These are phyloP conservation scores for Leccinum pellstonianum DNA, from an alignment of 768 basidiomycete species.

Conservation along the genomic window DNA sequence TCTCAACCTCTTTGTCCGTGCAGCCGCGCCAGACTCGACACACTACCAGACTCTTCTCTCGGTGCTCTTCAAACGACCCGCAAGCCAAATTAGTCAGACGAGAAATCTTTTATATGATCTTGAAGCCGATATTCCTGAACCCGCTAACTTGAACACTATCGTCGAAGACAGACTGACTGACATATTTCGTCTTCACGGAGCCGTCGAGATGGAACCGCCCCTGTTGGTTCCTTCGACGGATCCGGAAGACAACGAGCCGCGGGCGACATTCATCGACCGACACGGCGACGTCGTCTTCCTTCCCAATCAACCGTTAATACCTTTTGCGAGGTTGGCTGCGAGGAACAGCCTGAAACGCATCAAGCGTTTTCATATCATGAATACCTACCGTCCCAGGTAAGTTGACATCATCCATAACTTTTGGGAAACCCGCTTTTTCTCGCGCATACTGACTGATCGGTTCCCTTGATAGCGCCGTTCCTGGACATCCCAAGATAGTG, in stretches of 20 bases:
- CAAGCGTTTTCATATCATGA: constrained; percentile 79
- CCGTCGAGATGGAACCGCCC: constrained; percentile 83
- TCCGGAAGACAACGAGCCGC: constrained; percentile 58
- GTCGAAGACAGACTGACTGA: constrained; percentile 74
- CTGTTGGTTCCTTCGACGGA: constrained; percentile 74
- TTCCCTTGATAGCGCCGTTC: constrained; percentile 44
- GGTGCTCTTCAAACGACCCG: constrained; percentile 73
- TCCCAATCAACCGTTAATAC: constrained; percentile 68
- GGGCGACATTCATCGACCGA: constrained; percentile 75
- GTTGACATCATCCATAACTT: constrained; percentile 9
- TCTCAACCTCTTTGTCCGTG: neutral
- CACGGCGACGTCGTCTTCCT: constrained; percentile 75
- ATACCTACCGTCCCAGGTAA: constrained; percentile 69
- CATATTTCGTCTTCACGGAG: constrained; percentile 87
- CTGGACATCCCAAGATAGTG: constrained; percentile 69
- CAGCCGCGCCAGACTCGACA: constrained; percentile 77
- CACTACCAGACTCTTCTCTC: constrained; percentile 78
- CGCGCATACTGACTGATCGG: constrained; percentile 2
- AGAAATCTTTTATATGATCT: constrained; percentile 74
- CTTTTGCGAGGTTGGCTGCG: constrained; percentile 84
- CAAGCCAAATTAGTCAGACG: constrained; percentile 58
- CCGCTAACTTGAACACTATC: constrained; percentile 67
- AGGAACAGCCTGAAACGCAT: constrained; percentile 63
- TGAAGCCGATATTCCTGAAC: constrained; percentile 64
- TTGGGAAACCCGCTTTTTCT: neutral